Percentiles rank a stretch among this genome's conserved stretches.
These are phyloP conservation scores for Candida nonsorbophila DNA, from an alignment of 805 yeast genomes.

Conservation along the genomic window DNA sequence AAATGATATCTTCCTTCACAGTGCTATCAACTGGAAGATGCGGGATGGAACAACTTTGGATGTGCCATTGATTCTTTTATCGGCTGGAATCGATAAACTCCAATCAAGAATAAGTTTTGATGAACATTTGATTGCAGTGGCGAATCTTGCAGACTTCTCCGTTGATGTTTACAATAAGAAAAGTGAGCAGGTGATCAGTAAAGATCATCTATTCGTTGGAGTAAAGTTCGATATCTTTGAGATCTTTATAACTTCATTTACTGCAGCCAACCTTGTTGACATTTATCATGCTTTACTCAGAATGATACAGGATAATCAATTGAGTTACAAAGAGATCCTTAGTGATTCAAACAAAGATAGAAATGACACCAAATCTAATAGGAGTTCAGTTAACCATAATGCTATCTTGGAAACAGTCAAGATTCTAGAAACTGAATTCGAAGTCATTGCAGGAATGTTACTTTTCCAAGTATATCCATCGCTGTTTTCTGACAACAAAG, in stretches of 20 bases:
- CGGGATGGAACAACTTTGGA: constrained; percentile 35
- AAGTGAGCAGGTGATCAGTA: constrained; percentile 39
- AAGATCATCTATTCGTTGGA: constrained; percentile 58
- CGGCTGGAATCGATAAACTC: constrained; percentile 51
- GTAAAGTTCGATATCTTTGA: constrained; percentile 48
- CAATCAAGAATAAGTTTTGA: constrained; percentile 70
- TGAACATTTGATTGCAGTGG: constrained; percentile 76
- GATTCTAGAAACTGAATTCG: constrained; percentile 61
- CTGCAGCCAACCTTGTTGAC: constrained; percentile 79
- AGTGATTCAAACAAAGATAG: constrained; percentile 41
- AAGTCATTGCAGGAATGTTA: constrained; percentile 52
- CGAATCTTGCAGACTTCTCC: constrained; percentile 41
- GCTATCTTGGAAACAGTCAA: constrained; percentile 27
- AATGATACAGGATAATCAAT: constrained; percentile 65
- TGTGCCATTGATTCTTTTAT: constrained; percentile 64
- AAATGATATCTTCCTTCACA: constrained; percentile 46
- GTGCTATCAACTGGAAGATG: constrained; percentile 69
- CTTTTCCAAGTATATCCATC: constrained; percentile 75
- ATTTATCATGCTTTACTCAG: constrained; percentile 65
- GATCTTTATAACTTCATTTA: constrained; percentile 72
- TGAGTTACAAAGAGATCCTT: constrained; percentile 72
- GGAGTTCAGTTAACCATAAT: constrained; percentile 7
- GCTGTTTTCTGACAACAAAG: constrained; percentile 72
- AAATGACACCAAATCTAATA: constrained; percentile 2
- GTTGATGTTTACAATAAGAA: constrained; percentile 67